Conservation (phyloP, 2,329 filamentous ascomycete species). For the Balansia obtecta region DNA sequence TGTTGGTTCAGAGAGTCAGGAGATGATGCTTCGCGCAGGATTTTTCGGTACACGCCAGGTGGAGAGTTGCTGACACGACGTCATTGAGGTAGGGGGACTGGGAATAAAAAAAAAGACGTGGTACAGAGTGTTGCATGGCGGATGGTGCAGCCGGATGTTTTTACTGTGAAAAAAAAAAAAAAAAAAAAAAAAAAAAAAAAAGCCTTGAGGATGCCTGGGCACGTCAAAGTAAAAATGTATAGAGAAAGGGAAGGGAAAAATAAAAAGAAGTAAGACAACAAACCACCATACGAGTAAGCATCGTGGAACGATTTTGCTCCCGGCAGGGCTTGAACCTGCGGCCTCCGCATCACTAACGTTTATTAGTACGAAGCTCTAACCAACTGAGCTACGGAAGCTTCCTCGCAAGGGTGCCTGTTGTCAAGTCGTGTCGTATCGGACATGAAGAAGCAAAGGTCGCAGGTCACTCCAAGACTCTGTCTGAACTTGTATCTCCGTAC, state of each 20-base stretch:
- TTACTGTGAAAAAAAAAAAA: no score
- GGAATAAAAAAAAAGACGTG: no score
- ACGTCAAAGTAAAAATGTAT: no score
- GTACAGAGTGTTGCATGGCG: no score
- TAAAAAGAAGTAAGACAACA: not conserved
- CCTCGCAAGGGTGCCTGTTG: not conserved
- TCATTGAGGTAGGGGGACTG: no score
- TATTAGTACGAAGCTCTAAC: constrained; percentile 7
- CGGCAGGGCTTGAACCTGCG: constrained; percentile 10
- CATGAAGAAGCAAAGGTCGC: not conserved
- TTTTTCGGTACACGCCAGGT: not conserved
- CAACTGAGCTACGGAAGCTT: constrained; percentile 7
- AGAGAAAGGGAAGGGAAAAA: no score
- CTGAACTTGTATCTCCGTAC: no score
- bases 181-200: no score
- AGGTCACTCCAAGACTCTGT: no score
- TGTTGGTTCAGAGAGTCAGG: not conserved
- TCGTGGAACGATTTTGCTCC: constrained; percentile 9
- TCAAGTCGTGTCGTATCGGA: not conserved
- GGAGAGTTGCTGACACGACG: no score
- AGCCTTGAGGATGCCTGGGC: no score
- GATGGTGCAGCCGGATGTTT: no score
- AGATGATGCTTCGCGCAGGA: not conserved
- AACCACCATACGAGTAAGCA: not conserved
- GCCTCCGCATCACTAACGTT: constrained; percentile 8